Evolutionary conservation across 768 basidiomycete species (phyloP).

Genomic region (Hericium rajendrae): DNA sequence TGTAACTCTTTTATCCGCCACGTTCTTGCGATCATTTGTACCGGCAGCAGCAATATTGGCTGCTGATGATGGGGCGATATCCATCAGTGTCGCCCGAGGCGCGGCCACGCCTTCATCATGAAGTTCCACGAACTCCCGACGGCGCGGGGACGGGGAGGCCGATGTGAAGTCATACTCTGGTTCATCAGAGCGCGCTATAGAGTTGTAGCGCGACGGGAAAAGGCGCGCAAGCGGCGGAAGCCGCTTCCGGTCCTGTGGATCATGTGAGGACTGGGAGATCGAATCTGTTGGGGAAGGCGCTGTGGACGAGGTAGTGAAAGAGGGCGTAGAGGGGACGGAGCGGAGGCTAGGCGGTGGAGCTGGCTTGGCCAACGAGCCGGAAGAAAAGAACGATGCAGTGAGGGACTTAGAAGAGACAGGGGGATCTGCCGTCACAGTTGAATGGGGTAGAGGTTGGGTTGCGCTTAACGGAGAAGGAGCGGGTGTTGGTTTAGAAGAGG

Average conservation of each 20-base stretch:
- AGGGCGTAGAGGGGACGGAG: conserved; percentile 10
- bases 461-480: neutral
- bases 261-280: neutral
- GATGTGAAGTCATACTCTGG: neutral
- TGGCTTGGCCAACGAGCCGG: conserved; percentile 3
- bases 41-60: neutral
- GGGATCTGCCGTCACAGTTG: neutral
- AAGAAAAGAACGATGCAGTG: neutral
- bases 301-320: conserved; percentile 7
- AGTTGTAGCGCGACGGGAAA: conserved; percentile 13
- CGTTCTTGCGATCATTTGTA: neutral
- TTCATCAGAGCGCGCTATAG: conserved; percentile 1
- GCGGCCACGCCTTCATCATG: conserved; percentile 6
- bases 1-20: neutral
- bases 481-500: conserved; percentile 9
- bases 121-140: conserved; percentile 7
- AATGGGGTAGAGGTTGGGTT: neutral
- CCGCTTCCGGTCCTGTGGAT: neutral
- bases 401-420: conserved; percentile 9
- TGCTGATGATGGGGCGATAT: neutral
- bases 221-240: conserved; percentile 9
- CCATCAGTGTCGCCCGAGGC: neutral
- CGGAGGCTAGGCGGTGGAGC: conserved; percentile 11
- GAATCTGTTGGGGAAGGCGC: neutral
- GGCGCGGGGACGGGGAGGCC: neutral